These are phyloP conservation scores for Monosporascus ibericus DNA, from an alignment of 2,329 filamentous ascomycete species.

Conservation along the genomic window DNA sequence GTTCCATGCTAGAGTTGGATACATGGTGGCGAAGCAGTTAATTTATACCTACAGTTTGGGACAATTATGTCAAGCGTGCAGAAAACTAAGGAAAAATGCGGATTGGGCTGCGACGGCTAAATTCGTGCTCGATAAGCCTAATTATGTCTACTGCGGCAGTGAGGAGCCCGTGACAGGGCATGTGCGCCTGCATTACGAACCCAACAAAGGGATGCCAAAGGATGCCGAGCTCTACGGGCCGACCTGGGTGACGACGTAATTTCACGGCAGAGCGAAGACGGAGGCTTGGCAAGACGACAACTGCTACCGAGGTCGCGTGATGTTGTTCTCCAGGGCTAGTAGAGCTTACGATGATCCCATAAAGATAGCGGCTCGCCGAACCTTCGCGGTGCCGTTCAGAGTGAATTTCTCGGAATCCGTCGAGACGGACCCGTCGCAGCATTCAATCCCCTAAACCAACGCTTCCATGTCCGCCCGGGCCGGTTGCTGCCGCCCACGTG, in stretches of 20 bases:
- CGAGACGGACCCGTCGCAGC: neutral
- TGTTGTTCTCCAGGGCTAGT: neutral
- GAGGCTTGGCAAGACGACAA: neutral
- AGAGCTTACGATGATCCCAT: neutral
- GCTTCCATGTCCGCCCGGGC: neutral
- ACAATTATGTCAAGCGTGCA: no score
- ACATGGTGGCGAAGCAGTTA: no score
- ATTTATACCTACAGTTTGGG: no score
- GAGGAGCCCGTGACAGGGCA: neutral
- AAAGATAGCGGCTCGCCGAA: neutral
- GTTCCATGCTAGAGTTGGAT: no score
- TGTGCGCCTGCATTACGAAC: neutral
- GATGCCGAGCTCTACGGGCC: neutral
- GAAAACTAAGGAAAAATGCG: no score
- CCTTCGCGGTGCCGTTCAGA: neutral
- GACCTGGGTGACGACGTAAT: neutral
- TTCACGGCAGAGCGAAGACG: neutral
- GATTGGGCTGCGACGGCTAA: neutral
- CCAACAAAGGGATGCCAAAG: neutral
- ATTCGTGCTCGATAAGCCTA: neutral
- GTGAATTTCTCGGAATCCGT: neutral
- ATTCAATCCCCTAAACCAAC: neutral
- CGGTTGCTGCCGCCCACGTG: neutral
- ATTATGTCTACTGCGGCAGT: neutral
- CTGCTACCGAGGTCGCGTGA: neutral